phyloP scores from a whole-genome alignment of 164 flowering plant genomes.

The Nymphaea thermarum region DNA sequence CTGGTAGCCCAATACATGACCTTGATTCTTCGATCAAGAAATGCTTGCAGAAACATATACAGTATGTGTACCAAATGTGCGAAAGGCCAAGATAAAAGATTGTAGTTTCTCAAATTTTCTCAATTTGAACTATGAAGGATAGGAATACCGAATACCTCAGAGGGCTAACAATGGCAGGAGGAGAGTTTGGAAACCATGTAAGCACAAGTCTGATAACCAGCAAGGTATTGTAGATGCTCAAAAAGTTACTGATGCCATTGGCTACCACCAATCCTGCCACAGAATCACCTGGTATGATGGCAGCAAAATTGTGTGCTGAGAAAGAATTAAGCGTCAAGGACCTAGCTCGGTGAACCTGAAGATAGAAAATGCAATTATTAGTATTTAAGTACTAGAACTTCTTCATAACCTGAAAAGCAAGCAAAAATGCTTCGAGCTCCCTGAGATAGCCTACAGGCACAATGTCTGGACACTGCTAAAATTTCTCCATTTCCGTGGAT shows the following conservation, averaged over 20 bases:
- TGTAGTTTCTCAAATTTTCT: too few species aligned
- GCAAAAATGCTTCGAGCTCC: background rate
- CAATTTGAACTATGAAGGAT: background rate
- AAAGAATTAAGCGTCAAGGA: conserved; percentile 17
- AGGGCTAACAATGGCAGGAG: conserved; percentile 84
- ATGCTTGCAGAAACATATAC: background rate
- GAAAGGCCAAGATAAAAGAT: too few species aligned
- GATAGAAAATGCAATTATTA: conserved; percentile 3
- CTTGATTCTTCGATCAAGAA: background rate
- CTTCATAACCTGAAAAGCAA: background rate
- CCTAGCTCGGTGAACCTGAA: conserved; percentile 37
- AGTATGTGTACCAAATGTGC: background rate
- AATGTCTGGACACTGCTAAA: background rate
- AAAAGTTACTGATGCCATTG: conserved; percentile 71
- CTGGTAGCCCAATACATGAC: too few species aligned
- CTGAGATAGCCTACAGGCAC: background rate
- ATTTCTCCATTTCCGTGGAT: too few species aligned
- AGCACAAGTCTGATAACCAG: conserved; percentile 80
- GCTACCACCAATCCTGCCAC: conserved; percentile 80
- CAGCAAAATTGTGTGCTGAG: conserved; percentile 62
- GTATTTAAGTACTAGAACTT: background rate
- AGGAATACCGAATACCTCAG: conserved; percentile 44
- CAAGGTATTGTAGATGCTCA: conserved; percentile 74
- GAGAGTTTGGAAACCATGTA: conserved; percentile 96
- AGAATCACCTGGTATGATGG: conserved; percentile 89